Base-by-base conservation (phyloP, 148 eudicot species). In the Dysphania ambrosioides region DNA sequence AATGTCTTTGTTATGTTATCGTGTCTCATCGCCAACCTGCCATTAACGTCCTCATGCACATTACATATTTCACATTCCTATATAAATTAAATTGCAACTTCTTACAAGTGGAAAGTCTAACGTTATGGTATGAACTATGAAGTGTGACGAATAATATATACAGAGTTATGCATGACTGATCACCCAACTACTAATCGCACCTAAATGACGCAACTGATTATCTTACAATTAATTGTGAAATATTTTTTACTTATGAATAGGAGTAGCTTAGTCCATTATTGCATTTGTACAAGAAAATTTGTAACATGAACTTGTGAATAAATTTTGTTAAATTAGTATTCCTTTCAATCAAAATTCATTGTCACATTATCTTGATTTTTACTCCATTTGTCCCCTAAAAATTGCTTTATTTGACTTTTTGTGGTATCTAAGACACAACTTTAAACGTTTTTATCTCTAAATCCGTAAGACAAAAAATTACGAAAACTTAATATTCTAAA, bases 11-110 rank as follows among this genome's bases (percentile, higher is more conserved):
- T 82, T 53, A 84, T 79, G 16, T 82, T 86, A 81, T 77, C 85
- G 55, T 85, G 84, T 70, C 79, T 72, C 86, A 85, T 78, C 38
- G 79, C 83, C 85, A 93, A 84, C 93, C 98, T 93, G 83, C 85
- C 53, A 47, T 36, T 36, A 4, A 36, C 40, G 40, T 36, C 40
- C 1, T 36, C 40, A 36, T n/a, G n/a, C n/a, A 36, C 40, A 36
- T 36, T 36, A 36, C 1, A 36, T 36, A 1, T 1, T 36, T 36
- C 0, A 36, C 2, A 75, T n/a, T 36, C 38, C 26, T 23, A 73
- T 29, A 61, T 1, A 13, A 7, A 26, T 24, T 8, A 10, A 4
- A 55, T 55, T 24, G n/a, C n/a, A n/a, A n/a, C n/a, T n/a, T n/a
- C n/a, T n/a, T n/a, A n/a, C n/a, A n/a, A n/a, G n/a, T n/a, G n/a